phyloP scores from a whole-genome alignment of 768 basidiomycete species.

The Lactarius evosmus region DNA sequence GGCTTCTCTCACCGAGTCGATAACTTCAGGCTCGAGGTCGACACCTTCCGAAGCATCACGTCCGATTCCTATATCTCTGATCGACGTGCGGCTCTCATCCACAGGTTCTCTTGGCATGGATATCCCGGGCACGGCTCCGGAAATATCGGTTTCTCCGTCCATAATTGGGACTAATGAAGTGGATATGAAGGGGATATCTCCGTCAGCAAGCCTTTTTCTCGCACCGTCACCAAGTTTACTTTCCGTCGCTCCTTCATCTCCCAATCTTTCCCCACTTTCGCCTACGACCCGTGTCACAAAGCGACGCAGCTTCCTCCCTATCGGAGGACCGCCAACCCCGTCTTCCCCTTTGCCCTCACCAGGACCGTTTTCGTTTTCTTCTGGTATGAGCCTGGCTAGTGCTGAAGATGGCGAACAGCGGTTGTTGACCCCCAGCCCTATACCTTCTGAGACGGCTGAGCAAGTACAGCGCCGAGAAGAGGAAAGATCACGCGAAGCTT shows the following conservation, averaged over 20 bases:
- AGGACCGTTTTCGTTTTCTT: slow-evolving; percentile 59
- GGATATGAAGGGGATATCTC: slow-evolving; percentile 3
- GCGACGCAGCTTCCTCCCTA: slow-evolving; percentile 85
- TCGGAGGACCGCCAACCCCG: slow-evolving; percentile 63
- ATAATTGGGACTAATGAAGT: slow-evolving; percentile 20
- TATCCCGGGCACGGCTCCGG: neutral
- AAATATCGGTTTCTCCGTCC: slow-evolving; percentile 23
- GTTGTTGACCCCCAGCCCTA: slow-evolving; percentile 44
- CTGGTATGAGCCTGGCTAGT: slow-evolving; percentile 45
- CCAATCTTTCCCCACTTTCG: slow-evolving; percentile 36
- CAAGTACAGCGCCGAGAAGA: slow-evolving; percentile 61
- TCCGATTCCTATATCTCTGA: slow-evolving; percentile 31
- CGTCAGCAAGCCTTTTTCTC: slow-evolving; percentile 10
- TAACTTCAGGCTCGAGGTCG: neutral
- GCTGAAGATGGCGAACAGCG: slow-evolving; percentile 33
- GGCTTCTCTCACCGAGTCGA: slow-evolving; percentile 17
- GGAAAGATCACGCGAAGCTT: slow-evolving; percentile 66
- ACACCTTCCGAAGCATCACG: slow-evolving; percentile 1
- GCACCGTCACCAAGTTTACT: slow-evolving; percentile 19
- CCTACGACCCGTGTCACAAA: slow-evolving; percentile 55
- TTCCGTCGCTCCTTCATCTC: slow-evolving; percentile 19
- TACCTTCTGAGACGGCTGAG: slow-evolving; percentile 42
- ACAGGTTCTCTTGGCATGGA: slow-evolving; percentile 53
- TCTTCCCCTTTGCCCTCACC: slow-evolving; percentile 63
- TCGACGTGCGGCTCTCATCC: slow-evolving; percentile 53